phyloP scores from a whole-genome alignment of 495 filamentous ascomycete species.

The Neurospora hispaniola region DNA sequence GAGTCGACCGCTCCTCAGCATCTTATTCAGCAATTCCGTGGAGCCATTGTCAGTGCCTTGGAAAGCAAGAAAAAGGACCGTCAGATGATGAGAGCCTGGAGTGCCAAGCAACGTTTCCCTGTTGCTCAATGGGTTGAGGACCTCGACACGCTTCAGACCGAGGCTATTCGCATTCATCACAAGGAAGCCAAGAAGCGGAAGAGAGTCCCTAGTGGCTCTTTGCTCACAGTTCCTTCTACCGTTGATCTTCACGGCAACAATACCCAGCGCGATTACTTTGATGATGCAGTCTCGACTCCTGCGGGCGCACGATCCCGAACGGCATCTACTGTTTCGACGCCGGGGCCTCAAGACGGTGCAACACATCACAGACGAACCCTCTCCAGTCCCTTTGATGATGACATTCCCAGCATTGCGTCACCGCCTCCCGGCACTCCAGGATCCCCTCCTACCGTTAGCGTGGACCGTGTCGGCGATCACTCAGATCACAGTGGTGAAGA shows the following conservation, averaged over 20 bases:
- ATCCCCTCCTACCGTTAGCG: conserved; percentile 2
- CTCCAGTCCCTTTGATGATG: conserved; percentile 10
- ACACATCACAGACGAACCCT: conserved; percentile 4
- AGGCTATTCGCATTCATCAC: conserved; percentile 27
- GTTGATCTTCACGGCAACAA: conserved; percentile 2
- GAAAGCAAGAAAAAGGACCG: conserved; percentile 46
- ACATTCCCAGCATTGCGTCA: background rate
- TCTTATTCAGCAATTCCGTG: conserved; percentile 59
- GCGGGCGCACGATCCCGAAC: conserved; percentile 6
- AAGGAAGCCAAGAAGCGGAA: conserved; percentile 10
- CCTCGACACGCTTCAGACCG: conserved; percentile 49
- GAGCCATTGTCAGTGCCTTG: conserved; percentile 55
- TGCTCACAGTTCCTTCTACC: conserved; percentile 13
- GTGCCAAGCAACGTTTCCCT: conserved; percentile 67
- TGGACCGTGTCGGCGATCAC: background rate
- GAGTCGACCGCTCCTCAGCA: conserved; percentile 60
- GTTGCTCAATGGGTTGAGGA: conserved; percentile 57
- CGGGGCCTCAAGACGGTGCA: conserved; percentile 1
- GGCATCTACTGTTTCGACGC: conserved; percentile 5
- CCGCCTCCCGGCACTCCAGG: conserved; percentile 4
- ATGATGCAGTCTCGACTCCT: conserved; percentile 7
- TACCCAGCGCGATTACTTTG: conserved; percentile 7
- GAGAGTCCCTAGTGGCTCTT: conserved; percentile 2
- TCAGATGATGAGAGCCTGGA: conserved; percentile 61
- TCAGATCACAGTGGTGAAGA: background rate